Conservation (phyloP, 2,329 filamentous ascomycete genomes). For the Mycosphaerella sp. region DNA sequence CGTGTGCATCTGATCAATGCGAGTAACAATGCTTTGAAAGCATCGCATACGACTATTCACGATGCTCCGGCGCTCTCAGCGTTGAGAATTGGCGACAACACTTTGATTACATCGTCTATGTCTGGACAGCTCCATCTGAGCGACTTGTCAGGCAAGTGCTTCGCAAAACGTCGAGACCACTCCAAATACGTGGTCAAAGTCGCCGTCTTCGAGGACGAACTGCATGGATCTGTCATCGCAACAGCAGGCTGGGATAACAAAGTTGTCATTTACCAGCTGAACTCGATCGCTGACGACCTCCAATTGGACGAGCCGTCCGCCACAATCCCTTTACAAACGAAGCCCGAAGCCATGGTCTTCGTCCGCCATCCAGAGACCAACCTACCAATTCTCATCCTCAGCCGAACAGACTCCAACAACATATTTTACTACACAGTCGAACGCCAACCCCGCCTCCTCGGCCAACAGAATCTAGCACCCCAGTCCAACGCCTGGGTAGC, state of each 20-base stretch:
- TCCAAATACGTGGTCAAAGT: slow-evolving; percentile 54
- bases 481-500: slow-evolving; percentile 59
- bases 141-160: slow-evolving; percentile 35
- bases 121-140: slow-evolving; percentile 52
- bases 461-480: slow-evolving; percentile 56
- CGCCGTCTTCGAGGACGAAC: slow-evolving; percentile 32
- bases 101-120: slow-evolving; percentile 53
- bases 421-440: slow-evolving; percentile 50
- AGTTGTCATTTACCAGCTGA: slow-evolving; percentile 45
- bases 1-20: slow-evolving; percentile 45
- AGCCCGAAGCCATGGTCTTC: slow-evolving; percentile 54
- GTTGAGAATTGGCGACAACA: slow-evolving; percentile 38
- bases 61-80: slow-evolving; percentile 53
- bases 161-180: slow-evolving; percentile 52
- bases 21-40: slow-evolving; percentile 31
- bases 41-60: slow-evolving; percentile 38
- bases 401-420: slow-evolving; percentile 53
- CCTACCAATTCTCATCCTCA: slow-evolving; percentile 48
- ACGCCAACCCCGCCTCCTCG: slow-evolving; percentile 41
- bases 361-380: slow-evolving; percentile 45
- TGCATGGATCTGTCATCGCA: slow-evolving; percentile 40
- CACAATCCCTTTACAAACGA: slow-evolving; percentile 43
- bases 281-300: slow-evolving; percentile 5
- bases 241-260: slow-evolving; percentile 58
- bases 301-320: slow-evolving; percentile 39